Base-by-base conservation (phyloP, 352 stramenopile species). In the Blastocystis sp. region DNA sequence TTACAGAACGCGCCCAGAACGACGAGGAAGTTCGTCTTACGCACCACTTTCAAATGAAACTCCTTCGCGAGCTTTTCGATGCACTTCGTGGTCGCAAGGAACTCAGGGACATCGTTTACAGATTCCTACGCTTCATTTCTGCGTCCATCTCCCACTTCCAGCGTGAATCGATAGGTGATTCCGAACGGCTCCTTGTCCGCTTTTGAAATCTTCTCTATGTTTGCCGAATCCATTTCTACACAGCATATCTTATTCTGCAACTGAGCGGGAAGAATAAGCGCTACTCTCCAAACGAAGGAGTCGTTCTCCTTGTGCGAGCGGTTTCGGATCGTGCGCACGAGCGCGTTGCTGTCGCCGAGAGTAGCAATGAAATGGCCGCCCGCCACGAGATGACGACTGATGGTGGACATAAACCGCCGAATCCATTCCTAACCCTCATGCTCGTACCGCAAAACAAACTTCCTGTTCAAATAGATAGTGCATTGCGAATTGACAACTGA, bases 381-480 rank as follows among this genome's bases (percentile, higher is more conserved):
- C 0, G 41, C 16, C 3, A 24, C 9, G n/a, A 88, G 62, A 31
- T 66, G 59, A 3, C 4, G 19, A 55, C 31, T 26, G 13, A 88
- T 31, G 19, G n/a, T 88, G 35, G 26, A 50, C 3, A 88, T 12
- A 26, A 88, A 78, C 10, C 29, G 21, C 6, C 78, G 78, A 31
- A 78, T 60, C 62, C 60, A 66, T 12, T n/a, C 13, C 65, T 78
- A 62, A 6, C 19, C n/a, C 59, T 19, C 3, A 79, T 26, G 39
- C 29, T n/a, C n/a, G 1, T 60, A 29, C 21, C 9, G 33, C 24
- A 60, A 41, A 1, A 0, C 1, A 3, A 60, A 88, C 78, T 59
- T 88, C 78, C 45, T 19, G 26, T 45, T 80, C 62, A 33, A 88
- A 88, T 39, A 88, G 62, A n/a, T 88, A 88, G 61, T 88, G 78